Conservation (phyloP, 306 rosid species). For the Cicer yamashitae region DNA sequence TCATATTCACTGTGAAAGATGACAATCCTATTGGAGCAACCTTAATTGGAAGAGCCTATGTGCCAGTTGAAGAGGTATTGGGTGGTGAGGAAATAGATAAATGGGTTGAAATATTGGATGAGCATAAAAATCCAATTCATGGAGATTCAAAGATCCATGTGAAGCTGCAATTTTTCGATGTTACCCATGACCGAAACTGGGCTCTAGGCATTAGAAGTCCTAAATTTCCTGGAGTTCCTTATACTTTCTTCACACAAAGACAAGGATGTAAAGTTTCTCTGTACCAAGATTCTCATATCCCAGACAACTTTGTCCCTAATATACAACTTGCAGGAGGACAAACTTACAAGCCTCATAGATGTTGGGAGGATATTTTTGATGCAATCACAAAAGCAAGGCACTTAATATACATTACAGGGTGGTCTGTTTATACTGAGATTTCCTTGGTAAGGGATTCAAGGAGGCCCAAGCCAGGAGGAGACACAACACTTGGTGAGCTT, state of each 20-base stretch:
- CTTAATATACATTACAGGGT: slow-evolving; percentile 68
- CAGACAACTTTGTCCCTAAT: slow-evolving; percentile 66
- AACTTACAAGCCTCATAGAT: slow-evolving; percentile 58
- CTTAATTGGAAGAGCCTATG: slow-evolving; percentile 72
- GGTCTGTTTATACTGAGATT: slow-evolving; percentile 76
- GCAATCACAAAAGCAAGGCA: slow-evolving; percentile 66
- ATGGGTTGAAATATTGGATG: slow-evolving; percentile 63
- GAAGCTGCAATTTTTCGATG: slow-evolving; percentile 61
- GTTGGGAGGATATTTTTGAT: slow-evolving; percentile 78
- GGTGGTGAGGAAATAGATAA: slow-evolving; percentile 58
- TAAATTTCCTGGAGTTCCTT: slow-evolving; percentile 72
- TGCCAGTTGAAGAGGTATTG: slow-evolving; percentile 56
- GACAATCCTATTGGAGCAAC: slow-evolving; percentile 69
- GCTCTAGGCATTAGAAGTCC: slow-evolving; percentile 59
- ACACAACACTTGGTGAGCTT: slow-evolving; percentile 59
- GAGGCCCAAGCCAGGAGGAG: slow-evolving; percentile 70
- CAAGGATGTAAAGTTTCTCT: slow-evolving; percentile 67
- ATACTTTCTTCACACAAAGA: slow-evolving; percentile 65
- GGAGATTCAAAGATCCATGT: slow-evolving; percentile 70
- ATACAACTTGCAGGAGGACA: slow-evolving; percentile 66
- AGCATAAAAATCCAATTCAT: slow-evolving; percentile 52
- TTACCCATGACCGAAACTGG: slow-evolving; percentile 60
- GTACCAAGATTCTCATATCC: slow-evolving; percentile 71
- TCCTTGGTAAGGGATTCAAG: slow-evolving; percentile 66
- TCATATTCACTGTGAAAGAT: slow-evolving; percentile 69